These are phyloP conservation scores for Teratosphaeriaceae sp. DNA, from an alignment of 2,329 filamentous ascomycete genomes.

Conservation along the genomic window DNA sequence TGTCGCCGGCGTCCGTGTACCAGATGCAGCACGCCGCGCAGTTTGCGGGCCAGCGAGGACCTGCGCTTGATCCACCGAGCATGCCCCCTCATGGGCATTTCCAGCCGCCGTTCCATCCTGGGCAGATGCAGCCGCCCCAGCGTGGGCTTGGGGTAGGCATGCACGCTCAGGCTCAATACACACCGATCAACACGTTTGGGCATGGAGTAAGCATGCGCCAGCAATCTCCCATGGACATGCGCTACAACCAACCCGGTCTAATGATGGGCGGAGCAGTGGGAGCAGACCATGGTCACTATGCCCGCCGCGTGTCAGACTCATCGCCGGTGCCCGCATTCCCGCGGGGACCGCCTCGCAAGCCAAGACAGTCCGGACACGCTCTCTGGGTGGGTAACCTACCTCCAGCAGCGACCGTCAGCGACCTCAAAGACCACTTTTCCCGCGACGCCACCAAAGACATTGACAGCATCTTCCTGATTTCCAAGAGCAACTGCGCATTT, in stretches of 20 bases:
- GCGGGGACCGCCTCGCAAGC: conserved; percentile 60
- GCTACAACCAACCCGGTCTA: conserved; percentile 15
- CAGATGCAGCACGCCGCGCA: conserved; percentile 16
- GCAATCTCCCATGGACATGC: conserved; percentile 19
- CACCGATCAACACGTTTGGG: conserved; percentile 19
- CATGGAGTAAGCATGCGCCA: conserved; percentile 17
- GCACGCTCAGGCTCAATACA: conserved; percentile 16
- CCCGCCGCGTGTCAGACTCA: conserved; percentile 14
- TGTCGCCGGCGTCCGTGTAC: conserved; percentile 9
- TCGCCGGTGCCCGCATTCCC: conserved; percentile 34
- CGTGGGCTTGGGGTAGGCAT: conserved; percentile 1
- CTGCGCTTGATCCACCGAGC: background rate
- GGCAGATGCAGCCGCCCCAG: conserved; percentile 1
- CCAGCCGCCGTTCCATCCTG: conserved; percentile 9
- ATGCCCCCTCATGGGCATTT: background rate
- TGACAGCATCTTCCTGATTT: conserved; percentile 87
- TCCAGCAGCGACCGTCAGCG: conserved; percentile 71
- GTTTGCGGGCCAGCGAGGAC: conserved; percentile 8
- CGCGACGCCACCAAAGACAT: conserved; percentile 66
- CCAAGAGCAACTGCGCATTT: conserved; percentile 95
- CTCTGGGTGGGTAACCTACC: conserved; percentile 96
- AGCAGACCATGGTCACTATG: conserved; percentile 16
- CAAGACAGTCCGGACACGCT: conserved; percentile 70
- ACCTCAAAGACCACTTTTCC: conserved; percentile 86
- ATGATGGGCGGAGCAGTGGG: conserved; percentile 14